Percentiles rank a stretch among this genome's conserved stretches.
These are phyloP conservation scores for Fusarium sp. DNA, from an alignment of 2,329 filamentous ascomycete genomes.

Conservation along the genomic window DNA sequence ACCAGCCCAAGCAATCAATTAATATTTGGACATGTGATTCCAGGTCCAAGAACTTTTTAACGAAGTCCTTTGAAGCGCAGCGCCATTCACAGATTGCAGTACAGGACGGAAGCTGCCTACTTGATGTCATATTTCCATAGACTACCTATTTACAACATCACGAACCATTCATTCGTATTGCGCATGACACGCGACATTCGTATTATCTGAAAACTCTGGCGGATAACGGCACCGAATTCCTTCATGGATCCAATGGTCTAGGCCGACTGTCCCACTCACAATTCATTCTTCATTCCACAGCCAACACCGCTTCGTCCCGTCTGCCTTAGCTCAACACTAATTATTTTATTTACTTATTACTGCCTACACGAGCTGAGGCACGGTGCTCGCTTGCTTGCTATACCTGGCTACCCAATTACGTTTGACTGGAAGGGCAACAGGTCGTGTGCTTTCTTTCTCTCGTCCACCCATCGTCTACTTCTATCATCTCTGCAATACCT, in stretches of 20 bases:
- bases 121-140: neutral
- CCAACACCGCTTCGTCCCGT: conserved; percentile 31
- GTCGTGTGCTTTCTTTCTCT: conserved; percentile 52
- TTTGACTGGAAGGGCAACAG: conserved; percentile 52
- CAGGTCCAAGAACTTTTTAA: neutral
- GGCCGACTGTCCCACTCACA: conserved; percentile 46
- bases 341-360: neutral
- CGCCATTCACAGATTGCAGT: neutral
- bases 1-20: neutral
- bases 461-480: neutral
- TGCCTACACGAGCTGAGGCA: conserved; percentile 13
- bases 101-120: neutral
- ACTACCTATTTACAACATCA: neutral
- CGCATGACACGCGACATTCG: conserved; percentile 32
- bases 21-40: conserved; percentile 27
- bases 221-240: conserved; percentile 20
- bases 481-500: neutral
- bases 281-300: conserved; percentile 31
- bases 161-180: neutral
- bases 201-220: conserved; percentile 31
- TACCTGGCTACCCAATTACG: conserved; percentile 3
- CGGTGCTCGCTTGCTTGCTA: neutral
- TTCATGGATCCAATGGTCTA: conserved; percentile 41
- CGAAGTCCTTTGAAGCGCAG: neutral
- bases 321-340: conserved; percentile 21